Percentiles rank a stretch among this genome's conserved stretches.
Conservation (phyloP, 176 grass and related monocot genomes). For the Oryza glaberrima region DNA sequence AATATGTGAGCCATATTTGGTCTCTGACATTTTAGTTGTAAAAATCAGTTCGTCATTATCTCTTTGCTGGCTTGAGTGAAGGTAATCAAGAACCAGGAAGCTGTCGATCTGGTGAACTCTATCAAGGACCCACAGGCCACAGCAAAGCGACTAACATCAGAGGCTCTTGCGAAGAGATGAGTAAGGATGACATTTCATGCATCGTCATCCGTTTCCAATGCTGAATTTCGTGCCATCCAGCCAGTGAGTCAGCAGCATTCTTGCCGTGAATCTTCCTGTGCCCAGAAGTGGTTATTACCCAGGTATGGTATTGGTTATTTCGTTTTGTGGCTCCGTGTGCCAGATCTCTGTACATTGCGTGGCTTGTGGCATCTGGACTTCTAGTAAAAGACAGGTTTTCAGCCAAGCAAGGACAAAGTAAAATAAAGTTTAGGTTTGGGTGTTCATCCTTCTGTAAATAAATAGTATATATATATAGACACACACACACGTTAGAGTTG, state of each 20-base stretch:
- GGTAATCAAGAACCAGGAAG: slow-evolving; percentile 89
- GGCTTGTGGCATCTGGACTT: slow-evolving; percentile 28
- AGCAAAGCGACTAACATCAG: slow-evolving; percentile 68
- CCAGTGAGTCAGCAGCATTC: neutral
- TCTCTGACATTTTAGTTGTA: neutral
- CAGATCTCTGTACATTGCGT: slow-evolving; percentile 17
- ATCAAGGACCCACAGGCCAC: slow-evolving; percentile 80
- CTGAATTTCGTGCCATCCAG: slow-evolving; percentile 24
- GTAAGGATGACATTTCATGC: slow-evolving; percentile 90
- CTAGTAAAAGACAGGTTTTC: neutral
- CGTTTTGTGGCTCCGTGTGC: neutral
- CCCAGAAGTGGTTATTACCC: no score
- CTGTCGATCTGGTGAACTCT: slow-evolving; percentile 73
- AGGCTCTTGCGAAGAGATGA: slow-evolving; percentile 71
- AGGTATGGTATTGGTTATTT: neutral
- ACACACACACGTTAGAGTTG: neutral
- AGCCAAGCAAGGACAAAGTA: neutral
- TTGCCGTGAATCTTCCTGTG: neutral
- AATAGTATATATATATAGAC: neutral
- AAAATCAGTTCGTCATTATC: neutral
- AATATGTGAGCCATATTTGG: neutral
- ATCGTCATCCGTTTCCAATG: slow-evolving; percentile 78
- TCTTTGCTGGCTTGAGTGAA: slow-evolving; percentile 34
- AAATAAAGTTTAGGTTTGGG: slow-evolving; percentile 7
- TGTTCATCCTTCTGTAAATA: slow-evolving; percentile 32